Evolutionary conservation across 148 eudicot species (phyloP).

Genomic region (Rhododendron ferrugineum): DNA sequence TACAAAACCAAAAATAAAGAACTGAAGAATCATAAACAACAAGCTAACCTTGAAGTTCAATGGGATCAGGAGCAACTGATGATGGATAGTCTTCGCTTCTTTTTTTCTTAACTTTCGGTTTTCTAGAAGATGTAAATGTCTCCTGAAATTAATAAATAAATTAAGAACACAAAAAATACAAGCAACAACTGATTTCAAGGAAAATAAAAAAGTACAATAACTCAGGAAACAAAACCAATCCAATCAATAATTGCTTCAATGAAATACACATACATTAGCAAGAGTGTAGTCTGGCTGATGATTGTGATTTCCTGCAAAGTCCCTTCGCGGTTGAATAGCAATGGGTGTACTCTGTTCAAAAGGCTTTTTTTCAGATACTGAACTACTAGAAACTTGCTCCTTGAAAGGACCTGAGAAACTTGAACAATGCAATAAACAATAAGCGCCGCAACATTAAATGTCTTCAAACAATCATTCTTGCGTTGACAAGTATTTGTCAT

Average conservation of each 20-base stretch:
- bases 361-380: slow-evolving; percentile 33
- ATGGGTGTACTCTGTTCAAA: slow-evolving; percentile 29
- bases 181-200: not conserved
- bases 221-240: slow-evolving; percentile 10
- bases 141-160: slow-evolving; percentile 43
- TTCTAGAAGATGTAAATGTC: slow-evolving; percentile 51
- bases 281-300: slow-evolving; percentile 33
- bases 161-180: slow-evolving; percentile 12
- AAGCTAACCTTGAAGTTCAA: slow-evolving; percentile 58
- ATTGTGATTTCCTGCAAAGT: slow-evolving; percentile 28
- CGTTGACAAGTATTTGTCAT: not conserved
- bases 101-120: slow-evolving; percentile 65
- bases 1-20: not conserved
- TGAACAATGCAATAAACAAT: slow-evolving; percentile 46
- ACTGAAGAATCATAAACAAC: not conserved
- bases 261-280: slow-evolving; percentile 36
- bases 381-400: slow-evolving; percentile 34
- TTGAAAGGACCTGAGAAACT: slow-evolving; percentile 77
- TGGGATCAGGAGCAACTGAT: slow-evolving; percentile 40
- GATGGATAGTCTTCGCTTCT: slow-evolving; percentile 35
- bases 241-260: not conserved
- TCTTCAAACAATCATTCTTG: not conserved
- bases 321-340: slow-evolving; percentile 31
- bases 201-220: slow-evolving; percentile 19
- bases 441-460: slow-evolving; percentile 24